A percentile compares a stretch with the other conserved stretches of the same genome.
Evolutionary conservation across 441 rosid genomes (phyloP).

Genomic region (Jatropha multifida): DNA sequence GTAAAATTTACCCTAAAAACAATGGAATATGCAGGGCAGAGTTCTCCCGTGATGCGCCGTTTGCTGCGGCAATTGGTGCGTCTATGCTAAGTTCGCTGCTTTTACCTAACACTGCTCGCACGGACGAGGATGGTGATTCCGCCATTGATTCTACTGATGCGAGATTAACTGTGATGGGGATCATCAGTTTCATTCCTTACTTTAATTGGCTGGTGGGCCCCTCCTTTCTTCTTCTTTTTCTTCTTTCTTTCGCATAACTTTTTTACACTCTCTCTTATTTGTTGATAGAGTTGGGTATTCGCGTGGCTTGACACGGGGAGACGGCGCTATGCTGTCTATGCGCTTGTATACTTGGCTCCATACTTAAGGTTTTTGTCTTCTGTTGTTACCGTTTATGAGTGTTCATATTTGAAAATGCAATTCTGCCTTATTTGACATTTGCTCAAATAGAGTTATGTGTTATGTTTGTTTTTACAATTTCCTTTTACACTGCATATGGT

Average conservation of each 20-base stretch:
- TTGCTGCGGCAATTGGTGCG: slow-evolving; percentile 72
- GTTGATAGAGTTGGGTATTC: slow-evolving; percentile 84
- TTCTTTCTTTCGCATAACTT: neutral
- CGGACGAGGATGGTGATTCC: slow-evolving; percentile 45
- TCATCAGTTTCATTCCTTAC: slow-evolving; percentile 88
- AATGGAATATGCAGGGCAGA: slow-evolving; percentile 63
- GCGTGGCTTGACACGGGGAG: slow-evolving; percentile 97
- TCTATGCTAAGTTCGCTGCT: slow-evolving; percentile 73
- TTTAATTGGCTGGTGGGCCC: slow-evolving; percentile 88
- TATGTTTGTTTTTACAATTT: too few species aligned
- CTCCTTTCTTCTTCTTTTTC: neutral
- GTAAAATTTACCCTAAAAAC: neutral
- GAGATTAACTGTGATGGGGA: slow-evolving; percentile 82
- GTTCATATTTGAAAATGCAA: neutral
- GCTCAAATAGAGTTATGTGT: neutral
- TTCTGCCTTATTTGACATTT: neutral
- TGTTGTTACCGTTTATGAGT: neutral
- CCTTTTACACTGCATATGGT: neutral
- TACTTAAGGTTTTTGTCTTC: slow-evolving; percentile 60
- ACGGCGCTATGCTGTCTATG: slow-evolving; percentile 71
- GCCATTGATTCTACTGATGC: slow-evolving; percentile 60
- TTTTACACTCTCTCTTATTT: neutral
- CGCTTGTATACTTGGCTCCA: slow-evolving; percentile 79
- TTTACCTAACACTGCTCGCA: slow-evolving; percentile 41
- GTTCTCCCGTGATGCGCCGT: slow-evolving; percentile 67